These are phyloP conservation scores for Plasmodium vivax DNA, from an alignment of 169 alveolate genomes.

Conservation along the genomic window DNA sequence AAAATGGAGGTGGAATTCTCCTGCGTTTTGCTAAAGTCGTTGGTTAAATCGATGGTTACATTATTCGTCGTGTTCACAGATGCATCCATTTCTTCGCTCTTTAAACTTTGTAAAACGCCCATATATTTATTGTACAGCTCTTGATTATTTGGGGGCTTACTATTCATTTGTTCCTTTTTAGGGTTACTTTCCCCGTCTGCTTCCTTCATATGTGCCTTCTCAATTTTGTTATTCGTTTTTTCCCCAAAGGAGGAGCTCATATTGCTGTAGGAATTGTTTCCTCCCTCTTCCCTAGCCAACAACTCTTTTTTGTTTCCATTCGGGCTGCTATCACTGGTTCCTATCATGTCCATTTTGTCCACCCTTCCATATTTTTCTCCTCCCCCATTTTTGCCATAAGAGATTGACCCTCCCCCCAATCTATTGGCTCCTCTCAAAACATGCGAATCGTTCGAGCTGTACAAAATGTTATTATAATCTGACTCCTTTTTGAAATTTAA, in stretches of 20 bases:
- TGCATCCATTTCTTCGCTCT: constrained; percentile 71
- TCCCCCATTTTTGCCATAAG: not conserved
- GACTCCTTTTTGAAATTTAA: not conserved
- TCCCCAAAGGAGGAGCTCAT: not conserved
- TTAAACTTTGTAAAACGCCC: constrained; percentile 63
- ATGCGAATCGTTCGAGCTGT: constrained; percentile 45
- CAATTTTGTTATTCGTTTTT: not conserved
- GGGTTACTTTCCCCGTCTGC: not conserved
- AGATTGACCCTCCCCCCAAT: not conserved
- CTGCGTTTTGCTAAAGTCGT: constrained; percentile 56
- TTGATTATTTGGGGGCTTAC: constrained; percentile 4
- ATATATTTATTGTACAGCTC: constrained; percentile 61
- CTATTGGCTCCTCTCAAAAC: not conserved
- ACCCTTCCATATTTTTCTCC: not conserved
- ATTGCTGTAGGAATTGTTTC: not conserved
- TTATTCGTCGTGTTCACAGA: constrained; percentile 50
- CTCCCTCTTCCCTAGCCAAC: not conserved
- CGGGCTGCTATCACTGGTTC: not conserved
- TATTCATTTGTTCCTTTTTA: constrained; percentile 3
- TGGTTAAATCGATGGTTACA: constrained; percentile 51
- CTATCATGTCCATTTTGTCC: not conserved
- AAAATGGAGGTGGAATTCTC: constrained; percentile 69
- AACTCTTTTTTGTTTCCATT: not conserved
- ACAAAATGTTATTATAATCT: constrained; percentile 2
- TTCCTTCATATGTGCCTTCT: constrained; percentile 6